phyloP scores from a whole-genome alignment of 768 basidiomycete genomes.

The Solioccasus polychromus region DNA sequence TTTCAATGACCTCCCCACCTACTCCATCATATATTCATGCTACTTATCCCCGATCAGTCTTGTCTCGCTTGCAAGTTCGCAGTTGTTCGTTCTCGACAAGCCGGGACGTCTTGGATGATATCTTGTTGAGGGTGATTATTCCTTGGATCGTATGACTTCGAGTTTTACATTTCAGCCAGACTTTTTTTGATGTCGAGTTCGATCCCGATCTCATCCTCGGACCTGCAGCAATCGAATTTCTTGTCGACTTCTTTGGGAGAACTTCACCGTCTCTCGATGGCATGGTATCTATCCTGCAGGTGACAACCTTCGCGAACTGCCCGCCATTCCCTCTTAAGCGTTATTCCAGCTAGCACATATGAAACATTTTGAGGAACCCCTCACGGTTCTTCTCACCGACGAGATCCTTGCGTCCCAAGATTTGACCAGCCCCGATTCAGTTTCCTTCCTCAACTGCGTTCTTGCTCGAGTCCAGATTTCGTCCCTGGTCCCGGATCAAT shows the following conservation, averaged over 20 bases:
- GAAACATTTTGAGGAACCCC: conserved; percentile 68
- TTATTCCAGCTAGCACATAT: conserved; percentile 53
- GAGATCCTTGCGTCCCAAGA: conserved; percentile 2
- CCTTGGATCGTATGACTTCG: not conserved
- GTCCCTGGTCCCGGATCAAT: conserved; percentile 13
- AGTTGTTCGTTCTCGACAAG: conserved; percentile 51
- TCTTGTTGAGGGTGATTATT: conserved; percentile 50
- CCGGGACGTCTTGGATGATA: conserved; percentile 44
- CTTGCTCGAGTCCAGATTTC: conserved; percentile 34
- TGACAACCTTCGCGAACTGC: conserved; percentile 23
- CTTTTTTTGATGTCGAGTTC: conserved; percentile 63
- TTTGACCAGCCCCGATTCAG: conserved; percentile 21
- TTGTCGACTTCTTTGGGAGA: conserved; percentile 56
- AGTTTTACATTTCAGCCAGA: conserved; percentile 32
- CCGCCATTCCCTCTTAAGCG: not conserved
- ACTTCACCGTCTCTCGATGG: conserved; percentile 57
- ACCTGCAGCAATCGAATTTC: conserved; percentile 49
- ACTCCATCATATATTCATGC: conserved; percentile 55
- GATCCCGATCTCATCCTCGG: conserved; percentile 63
- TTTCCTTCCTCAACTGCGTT: conserved; percentile 37
- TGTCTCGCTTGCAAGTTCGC: conserved; percentile 56
- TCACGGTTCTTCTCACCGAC: conserved; percentile 35
- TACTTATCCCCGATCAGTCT: conserved; percentile 56
- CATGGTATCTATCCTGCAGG: conserved; percentile 60
- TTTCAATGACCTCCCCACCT: conserved; percentile 56